A percentile compares a stretch with the other conserved stretches of the same genome.
These are phyloP conservation scores for Monilinia aucupariae DNA, from an alignment of 2,329 filamentous ascomycete species.

Conservation along the genomic window DNA sequence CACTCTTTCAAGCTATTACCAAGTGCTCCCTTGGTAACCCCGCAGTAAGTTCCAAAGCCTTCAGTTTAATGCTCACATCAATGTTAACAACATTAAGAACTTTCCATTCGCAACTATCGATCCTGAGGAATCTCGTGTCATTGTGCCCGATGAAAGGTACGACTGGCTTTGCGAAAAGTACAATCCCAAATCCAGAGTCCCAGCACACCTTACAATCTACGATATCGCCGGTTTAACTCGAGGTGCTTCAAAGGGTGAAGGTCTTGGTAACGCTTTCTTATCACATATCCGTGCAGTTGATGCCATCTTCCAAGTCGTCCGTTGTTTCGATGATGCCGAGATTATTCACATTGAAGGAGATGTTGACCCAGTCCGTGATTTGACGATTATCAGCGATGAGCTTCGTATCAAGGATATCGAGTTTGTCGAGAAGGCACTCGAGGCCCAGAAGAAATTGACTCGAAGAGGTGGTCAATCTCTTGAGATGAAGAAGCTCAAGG, in stretches of 20 bases:
- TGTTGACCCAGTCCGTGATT: constrained; percentile 87
- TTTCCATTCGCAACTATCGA: constrained; percentile 99
- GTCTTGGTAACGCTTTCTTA: constrained; percentile 95
- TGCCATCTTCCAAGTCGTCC: constrained; percentile 95
- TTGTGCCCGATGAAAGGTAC: constrained; percentile 92
- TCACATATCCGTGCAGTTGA: constrained; percentile 98
- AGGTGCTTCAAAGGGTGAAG: constrained; percentile 93
- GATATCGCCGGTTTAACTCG: constrained; percentile 96
- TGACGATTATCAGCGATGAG: constrained; percentile 96
- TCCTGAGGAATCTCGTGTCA: constrained; percentile 93
- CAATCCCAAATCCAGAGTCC: constrained; percentile 95
- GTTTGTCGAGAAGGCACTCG: constrained; percentile 92
- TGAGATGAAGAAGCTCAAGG: constrained; percentile 95
- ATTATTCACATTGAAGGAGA: constrained; percentile 99
- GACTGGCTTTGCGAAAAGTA: constrained; percentile 96
- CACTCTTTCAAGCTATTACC: constrained; percentile 98
- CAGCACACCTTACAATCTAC: constrained; percentile 95
- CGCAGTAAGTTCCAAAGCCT: constrained; percentile 58
- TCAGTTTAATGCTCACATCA: constrained; percentile 20
- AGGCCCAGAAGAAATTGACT: constrained; percentile 90
- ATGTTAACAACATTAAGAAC: constrained; percentile 53
- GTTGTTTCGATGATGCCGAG: constrained; percentile 97
- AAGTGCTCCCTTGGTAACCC: constrained; percentile 97
- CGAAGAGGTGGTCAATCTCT: constrained; percentile 88
- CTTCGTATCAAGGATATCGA: constrained; percentile 97